phyloP scores from a whole-genome alignment of 352 stramenopile genomes.

The Globisporangium spiculum region DNA sequence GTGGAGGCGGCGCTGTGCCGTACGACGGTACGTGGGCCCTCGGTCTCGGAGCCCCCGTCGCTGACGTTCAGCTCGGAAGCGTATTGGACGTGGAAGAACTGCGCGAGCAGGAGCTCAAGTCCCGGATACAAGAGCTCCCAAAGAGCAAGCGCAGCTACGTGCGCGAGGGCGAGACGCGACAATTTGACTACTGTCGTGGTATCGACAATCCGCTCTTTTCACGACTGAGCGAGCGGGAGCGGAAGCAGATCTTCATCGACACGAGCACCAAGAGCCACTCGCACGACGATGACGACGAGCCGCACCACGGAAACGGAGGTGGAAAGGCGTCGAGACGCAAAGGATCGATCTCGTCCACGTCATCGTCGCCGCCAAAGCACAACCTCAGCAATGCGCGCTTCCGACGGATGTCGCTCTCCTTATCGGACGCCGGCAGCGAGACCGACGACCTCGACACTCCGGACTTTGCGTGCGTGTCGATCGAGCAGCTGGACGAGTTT shows the following conservation, averaged over 20 bases:
- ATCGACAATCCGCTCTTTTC: constrained; percentile 76
- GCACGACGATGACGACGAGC: constrained; percentile 22
- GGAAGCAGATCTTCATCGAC: constrained; percentile 63
- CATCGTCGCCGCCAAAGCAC: constrained; percentile 15
- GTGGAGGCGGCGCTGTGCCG: constrained; percentile 66
- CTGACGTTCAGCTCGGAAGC: constrained; percentile 65
- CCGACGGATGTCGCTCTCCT: constrained; percentile 14
- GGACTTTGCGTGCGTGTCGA: constrained; percentile 77
- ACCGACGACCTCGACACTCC: constrained; percentile 19
- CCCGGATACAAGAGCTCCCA: constrained; percentile 54
- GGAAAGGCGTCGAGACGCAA: constrained; percentile 8
- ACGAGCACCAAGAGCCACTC: constrained; percentile 16
- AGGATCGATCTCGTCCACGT: constrained; percentile 20
- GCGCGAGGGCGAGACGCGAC: constrained; percentile 64
- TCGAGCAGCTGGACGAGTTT: constrained; percentile 84
- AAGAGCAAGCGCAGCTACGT: constrained; percentile 57
- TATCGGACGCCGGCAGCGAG: constrained; percentile 12
- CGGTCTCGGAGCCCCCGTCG: constrained; percentile 56
- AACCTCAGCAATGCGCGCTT: constrained; percentile 4
- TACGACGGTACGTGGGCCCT: constrained; percentile 84
- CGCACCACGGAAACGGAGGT: not conserved
- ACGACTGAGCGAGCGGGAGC: constrained; percentile 63
- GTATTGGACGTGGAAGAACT: constrained; percentile 68
- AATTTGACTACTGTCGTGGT: constrained; percentile 80
- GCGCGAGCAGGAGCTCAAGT: constrained; percentile 45